phyloP scores from a whole-genome alignment of 1,284 basidiomycete genomes.

The Psilocybe mexicana region DNA sequence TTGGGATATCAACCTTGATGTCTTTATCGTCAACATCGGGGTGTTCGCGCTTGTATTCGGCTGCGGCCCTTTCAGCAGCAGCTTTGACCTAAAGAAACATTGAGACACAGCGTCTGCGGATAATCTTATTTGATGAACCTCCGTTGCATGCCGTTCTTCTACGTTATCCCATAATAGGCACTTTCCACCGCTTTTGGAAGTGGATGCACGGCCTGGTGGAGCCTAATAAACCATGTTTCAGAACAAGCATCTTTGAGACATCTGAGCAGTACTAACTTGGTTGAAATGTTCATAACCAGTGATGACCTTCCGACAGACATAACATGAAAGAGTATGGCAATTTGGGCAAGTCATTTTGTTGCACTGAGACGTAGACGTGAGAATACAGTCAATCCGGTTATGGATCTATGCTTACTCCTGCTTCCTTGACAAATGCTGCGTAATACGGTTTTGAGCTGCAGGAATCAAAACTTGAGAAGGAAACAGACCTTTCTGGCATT shows the following conservation, averaged over 20 bases:
- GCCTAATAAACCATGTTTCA: conserved; percentile 12
- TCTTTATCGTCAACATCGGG: conserved; percentile 43
- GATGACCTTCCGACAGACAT: conserved; percentile 73
- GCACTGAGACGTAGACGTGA: conserved; percentile 46
- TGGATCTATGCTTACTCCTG: conserved; percentile 51
- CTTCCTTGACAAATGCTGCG: conserved; percentile 74
- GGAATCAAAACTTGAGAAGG: background rate
- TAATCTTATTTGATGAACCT: conserved; percentile 43
- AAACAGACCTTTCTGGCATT: conserved; percentile 64
- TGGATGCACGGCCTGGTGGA: conserved; percentile 20
- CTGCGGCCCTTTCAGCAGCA: conserved; percentile 66
- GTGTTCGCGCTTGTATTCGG: conserved; percentile 54
- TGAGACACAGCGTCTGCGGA: background rate
- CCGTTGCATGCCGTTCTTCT: conserved; percentile 62
- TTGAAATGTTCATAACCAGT: conserved; percentile 80
- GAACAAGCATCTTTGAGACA: background rate
- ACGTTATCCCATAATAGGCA: conserved; percentile 74
- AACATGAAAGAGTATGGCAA: conserved; percentile 73
- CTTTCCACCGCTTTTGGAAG: conserved; percentile 37
- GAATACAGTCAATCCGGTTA: background rate
- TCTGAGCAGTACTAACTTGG: conserved; percentile 37
- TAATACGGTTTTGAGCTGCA: conserved; percentile 1
- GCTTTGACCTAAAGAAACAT: conserved; percentile 54
- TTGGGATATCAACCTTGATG: conserved; percentile 25
- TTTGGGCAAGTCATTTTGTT: conserved; percentile 80